Evolutionary conservation across 2,329 filamentous ascomycete species (phyloP).

Genomic region (Seiridium unicorne): DNA sequence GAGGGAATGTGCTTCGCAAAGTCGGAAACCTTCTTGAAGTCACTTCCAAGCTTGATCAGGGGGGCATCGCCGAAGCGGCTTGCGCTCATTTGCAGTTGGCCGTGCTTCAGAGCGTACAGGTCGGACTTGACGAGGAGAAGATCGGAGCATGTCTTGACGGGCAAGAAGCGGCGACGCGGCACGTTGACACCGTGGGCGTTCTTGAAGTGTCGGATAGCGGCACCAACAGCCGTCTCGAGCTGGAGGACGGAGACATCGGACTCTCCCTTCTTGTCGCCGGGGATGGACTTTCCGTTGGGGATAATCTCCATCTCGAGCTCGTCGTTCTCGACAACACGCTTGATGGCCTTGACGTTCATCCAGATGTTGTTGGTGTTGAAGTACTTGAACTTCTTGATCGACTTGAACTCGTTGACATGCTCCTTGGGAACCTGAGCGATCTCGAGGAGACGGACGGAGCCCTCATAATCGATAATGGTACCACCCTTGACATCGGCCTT

Average conservation of each 20-base stretch:
- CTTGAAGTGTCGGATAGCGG: constrained; percentile 97
- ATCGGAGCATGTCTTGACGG: constrained; percentile 99
- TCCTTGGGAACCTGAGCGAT: constrained; percentile 99
- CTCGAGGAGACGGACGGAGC: constrained; percentile 92
- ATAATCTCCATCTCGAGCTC: constrained; percentile 99
- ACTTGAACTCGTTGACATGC: constrained; percentile 99
- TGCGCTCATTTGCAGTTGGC: constrained; percentile 94
- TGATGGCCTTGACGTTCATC: constrained; percentile 96
- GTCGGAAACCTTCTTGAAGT: constrained; percentile 99
- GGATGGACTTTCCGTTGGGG: constrained; percentile 97
- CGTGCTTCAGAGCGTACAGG: constrained; percentile 97
- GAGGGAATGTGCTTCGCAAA: constrained; percentile 86
- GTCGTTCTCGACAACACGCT: constrained; percentile 97
- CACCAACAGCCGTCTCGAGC: constrained; percentile 97
- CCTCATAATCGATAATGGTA: constrained; percentile 99
- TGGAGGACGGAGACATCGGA: constrained; percentile 96
- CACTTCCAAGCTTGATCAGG: constrained; percentile 95
- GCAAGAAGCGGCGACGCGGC: constrained; percentile 94
- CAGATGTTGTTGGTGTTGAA: constrained; percentile 99
- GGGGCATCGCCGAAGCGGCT: constrained; percentile 95
- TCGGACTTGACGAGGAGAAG: constrained; percentile 99
- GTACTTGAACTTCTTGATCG: constrained; percentile 99
- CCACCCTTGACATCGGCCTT: constrained; percentile 99
- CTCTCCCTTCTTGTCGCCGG: constrained; percentile 99
- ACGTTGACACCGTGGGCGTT: constrained; percentile 99